phyloP scores from a whole-genome alignment of 495 filamentous ascomycete species.

The Penicillium riverlandense region DNA sequence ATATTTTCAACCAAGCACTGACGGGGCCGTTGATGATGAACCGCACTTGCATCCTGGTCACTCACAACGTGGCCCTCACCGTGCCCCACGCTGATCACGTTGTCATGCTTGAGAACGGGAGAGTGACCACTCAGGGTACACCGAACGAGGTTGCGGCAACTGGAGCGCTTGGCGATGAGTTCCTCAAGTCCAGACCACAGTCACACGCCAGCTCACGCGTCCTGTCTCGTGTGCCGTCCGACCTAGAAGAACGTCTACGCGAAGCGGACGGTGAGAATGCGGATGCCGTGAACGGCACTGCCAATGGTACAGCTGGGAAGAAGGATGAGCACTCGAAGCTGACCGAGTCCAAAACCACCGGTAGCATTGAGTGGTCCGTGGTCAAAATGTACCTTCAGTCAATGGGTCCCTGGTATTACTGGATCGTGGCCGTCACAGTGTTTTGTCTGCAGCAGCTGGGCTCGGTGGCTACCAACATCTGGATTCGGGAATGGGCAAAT shows the following conservation, averaged over 20 bases:
- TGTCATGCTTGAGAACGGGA: slow-evolving; percentile 82
- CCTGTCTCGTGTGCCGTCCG: slow-evolving; percentile 68
- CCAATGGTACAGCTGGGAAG: slow-evolving; percentile 17
- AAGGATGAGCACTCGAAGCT: slow-evolving; percentile 45
- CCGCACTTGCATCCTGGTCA: slow-evolving; percentile 93
- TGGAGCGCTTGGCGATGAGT: slow-evolving; percentile 79
- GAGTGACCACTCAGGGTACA: slow-evolving; percentile 65
- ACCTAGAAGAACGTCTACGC: slow-evolving; percentile 19
- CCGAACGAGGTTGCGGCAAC: slow-evolving; percentile 71
- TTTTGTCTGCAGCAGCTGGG: slow-evolving; percentile 78
- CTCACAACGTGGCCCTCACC: slow-evolving; percentile 84
- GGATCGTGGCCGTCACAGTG: slow-evolving; percentile 62
- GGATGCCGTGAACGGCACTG: slow-evolving; percentile 24
- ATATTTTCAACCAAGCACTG: slow-evolving; percentile 92
- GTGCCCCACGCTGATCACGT: slow-evolving; percentile 72
- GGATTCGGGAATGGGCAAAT: slow-evolving; percentile 89
- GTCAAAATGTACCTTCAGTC: slow-evolving; percentile 75
- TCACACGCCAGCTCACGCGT: slow-evolving; percentile 60
- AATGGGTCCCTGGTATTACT: slow-evolving; percentile 96
- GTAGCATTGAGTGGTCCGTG: slow-evolving; percentile 79
- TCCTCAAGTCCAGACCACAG: slow-evolving; percentile 61
- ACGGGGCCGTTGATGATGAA: slow-evolving; percentile 82
- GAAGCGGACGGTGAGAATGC: slow-evolving; percentile 20
- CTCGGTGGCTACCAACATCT: slow-evolving; percentile 79
- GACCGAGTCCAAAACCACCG: slow-evolving; percentile 69